Evolutionary conservation across 164 flowering plant species (phyloP).

Genomic region (Vitis rotundifolia): DNA sequence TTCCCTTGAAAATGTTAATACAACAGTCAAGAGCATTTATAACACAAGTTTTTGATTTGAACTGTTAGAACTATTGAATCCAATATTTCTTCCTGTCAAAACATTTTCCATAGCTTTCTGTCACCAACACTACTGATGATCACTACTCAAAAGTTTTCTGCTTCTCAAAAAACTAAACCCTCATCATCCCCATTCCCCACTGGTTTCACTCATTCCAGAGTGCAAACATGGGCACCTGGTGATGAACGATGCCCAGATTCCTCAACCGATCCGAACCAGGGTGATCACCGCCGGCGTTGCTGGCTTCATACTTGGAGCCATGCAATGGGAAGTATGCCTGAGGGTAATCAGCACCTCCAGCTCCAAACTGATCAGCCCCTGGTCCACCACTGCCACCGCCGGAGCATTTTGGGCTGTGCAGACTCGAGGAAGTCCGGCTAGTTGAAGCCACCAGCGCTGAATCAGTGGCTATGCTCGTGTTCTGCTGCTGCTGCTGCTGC

Average conservation of each 20-base stretch:
- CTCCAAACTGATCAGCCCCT: conserved; percentile 11
- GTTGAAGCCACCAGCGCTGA: conserved; percentile 16
- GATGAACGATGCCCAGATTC: conserved; percentile 37
- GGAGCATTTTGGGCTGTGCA: conserved; percentile 28
- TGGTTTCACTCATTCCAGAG: conserved; percentile 41
- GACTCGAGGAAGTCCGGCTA: conserved; percentile 19
- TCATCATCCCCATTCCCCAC: no score
- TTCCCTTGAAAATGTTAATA: no score
- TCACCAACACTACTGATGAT: no score
- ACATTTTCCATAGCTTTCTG: no score
- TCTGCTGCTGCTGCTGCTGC: conserved; percentile 11
- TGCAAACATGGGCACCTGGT: conserved; percentile 60
- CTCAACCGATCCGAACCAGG: not conserved
- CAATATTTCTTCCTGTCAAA: no score
- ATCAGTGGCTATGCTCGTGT: not conserved
- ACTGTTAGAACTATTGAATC: no score
- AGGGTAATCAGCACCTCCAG: conserved; percentile 19
- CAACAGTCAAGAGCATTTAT: no score
- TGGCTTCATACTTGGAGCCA: conserved; percentile 28
- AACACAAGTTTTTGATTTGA: no score
- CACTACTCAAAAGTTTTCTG: not conserved
- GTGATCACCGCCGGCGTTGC: conserved; percentile 4
- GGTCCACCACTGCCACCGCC: not conserved
- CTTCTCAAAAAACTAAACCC: no score
- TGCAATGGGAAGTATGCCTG: conserved; percentile 30